Evolutionary conservation across 208 protist species (phyloP), one percentile per base, ranked within the genome.

Genomic region (Novymonas esmeraldas): DNA sequence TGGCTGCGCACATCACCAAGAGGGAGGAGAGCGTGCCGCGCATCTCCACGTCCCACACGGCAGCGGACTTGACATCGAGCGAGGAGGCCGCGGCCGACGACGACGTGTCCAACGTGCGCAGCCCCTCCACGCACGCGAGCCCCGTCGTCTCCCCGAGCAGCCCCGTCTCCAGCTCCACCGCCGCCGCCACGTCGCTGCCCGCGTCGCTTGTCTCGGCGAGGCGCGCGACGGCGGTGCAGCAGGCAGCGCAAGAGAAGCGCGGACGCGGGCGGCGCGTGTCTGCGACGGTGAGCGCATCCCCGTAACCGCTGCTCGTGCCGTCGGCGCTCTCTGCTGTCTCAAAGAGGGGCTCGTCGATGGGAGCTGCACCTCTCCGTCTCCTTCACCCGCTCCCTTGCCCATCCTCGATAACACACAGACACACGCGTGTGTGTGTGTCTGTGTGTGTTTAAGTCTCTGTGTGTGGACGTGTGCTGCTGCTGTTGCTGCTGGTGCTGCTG

Each of bases 31-130:
- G 72, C 22, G 11, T 38, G 2, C 22, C 54, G 44, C 44, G 50
- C 64, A n/a, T 48, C 18, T 62, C 41, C 22, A 64, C n/a, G 2
- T 75, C 34, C 3, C 24, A 75, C 54, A 75, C 61, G 10, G 44
- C 56, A n/a, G 74, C 57, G 42, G 74, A 71, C 36, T 24, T 71
- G 22, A 69, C 74, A 6, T 69, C 64, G 22, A 71, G 45, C 34
- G 50, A 66, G 20, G 51, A 20, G 42, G 49, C 52, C 7, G 61
- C 18, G 3, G n/a, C n/a, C n/a, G 74, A 74, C 16, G 67, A 71
- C 24, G 74, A 62, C 13, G 28, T 10, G 10, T 34, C 36, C 3
- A 57, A 18, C 7, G n/a, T 26, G 36, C 49, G 57, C 48, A 67
- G 28, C 44, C 62, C 54, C 16, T 64, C 48, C 20, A 22, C 58